Conservation (phyloP, 2,329 filamentous ascomycete genomes). For the Aspergillus uvarum region DNA sequence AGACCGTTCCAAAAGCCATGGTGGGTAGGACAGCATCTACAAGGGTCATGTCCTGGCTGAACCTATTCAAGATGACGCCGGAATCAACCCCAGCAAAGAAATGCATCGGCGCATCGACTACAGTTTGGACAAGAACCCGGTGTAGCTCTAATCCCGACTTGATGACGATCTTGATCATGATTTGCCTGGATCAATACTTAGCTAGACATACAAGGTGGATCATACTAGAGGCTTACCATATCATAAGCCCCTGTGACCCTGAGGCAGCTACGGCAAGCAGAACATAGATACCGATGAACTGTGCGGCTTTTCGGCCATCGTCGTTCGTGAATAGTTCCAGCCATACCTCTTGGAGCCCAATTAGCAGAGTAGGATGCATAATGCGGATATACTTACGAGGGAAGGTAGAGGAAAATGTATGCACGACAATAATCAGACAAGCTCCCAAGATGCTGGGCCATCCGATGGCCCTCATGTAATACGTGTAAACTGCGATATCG, state of each 20-base stretch:
- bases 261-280: background rate
- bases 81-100: background rate
- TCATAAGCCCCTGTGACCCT: slow-evolving; percentile 1
- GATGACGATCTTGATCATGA: slow-evolving; percentile 2
- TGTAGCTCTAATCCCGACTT: background rate
- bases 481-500: slow-evolving; percentile 1
- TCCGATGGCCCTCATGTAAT: slow-evolving; percentile 3
- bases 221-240: background rate
- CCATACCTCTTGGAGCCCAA: background rate
- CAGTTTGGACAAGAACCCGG: background rate
- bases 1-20: background rate
- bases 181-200: background rate
- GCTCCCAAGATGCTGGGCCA: background rate
- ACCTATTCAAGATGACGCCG: background rate
- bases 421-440: background rate
- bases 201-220: background rate
- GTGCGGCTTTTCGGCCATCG: background rate
- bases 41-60: slow-evolving; percentile 7
- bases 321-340: slow-evolving; percentile 1
- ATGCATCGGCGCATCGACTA: background rate
- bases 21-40: background rate
- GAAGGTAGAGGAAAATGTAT: slow-evolving; percentile 1
- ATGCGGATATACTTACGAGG: background rate
- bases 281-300: background rate
- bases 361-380: background rate